Percentiles rank a stretch among this genome's conserved stretches.
These are phyloP conservation scores for Schwanniomyces polymorphus DNA, from an alignment of 805 yeast genomes.

Conservation along the genomic window DNA sequence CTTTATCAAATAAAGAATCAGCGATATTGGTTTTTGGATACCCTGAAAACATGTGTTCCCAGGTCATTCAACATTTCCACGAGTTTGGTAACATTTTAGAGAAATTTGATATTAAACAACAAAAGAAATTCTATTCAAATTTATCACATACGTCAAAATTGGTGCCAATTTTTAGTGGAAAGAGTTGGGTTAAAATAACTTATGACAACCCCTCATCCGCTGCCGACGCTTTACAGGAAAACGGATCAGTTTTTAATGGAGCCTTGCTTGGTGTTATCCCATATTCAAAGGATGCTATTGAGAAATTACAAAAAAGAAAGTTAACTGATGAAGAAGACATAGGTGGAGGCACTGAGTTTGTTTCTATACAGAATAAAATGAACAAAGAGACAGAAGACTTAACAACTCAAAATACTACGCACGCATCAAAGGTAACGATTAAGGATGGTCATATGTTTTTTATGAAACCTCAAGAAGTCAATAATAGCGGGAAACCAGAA, in stretches of 20 bases:
- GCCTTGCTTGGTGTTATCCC: slow-evolving; percentile 68
- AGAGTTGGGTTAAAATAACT: slow-evolving; percentile 89
- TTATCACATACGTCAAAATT: slow-evolving; percentile 10
- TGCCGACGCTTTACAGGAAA: slow-evolving; percentile 79
- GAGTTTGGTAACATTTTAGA: slow-evolving; percentile 82
- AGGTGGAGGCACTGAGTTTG: slow-evolving; percentile 34
- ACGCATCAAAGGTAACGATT: slow-evolving; percentile 32
- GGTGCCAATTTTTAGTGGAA: slow-evolving; percentile 78
- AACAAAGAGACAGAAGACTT: slow-evolving; percentile 9
- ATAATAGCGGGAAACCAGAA: slow-evolving; percentile 14
- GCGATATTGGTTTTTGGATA: slow-evolving; percentile 89
- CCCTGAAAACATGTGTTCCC: slow-evolving; percentile 70
- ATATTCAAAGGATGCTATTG: slow-evolving; percentile 59
- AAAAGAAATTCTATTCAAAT: slow-evolving; percentile 8
- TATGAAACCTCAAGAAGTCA: slow-evolving; percentile 19
- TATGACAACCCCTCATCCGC: slow-evolving; percentile 76
- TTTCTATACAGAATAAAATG: slow-evolving; percentile 6
- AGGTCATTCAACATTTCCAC: slow-evolving; percentile 68
- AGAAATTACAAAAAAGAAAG: slow-evolving; percentile 51
- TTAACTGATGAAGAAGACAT: slow-evolving; percentile 47
- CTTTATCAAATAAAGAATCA: slow-evolving; percentile 43
- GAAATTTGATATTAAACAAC: slow-evolving; percentile 50
- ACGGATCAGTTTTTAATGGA: slow-evolving; percentile 72
- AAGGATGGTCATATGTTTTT: slow-evolving; percentile 42
- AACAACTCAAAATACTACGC: slow-evolving; percentile 13